phyloP scores from a whole-genome alignment of 495 filamentous ascomycete genomes.

The Aspergillus cavernicola region DNA sequence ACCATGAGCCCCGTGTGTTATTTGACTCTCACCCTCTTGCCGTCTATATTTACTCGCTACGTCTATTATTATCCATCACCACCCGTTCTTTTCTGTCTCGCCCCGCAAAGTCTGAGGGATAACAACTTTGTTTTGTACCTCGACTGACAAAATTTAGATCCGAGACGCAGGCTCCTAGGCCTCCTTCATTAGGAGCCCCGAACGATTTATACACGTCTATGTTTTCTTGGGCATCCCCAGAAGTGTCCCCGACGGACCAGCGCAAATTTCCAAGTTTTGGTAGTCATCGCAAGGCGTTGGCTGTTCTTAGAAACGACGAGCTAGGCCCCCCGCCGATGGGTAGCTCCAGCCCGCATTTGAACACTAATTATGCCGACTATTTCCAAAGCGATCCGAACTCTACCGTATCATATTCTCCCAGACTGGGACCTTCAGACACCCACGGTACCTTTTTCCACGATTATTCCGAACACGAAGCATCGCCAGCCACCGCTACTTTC shows the following conservation, averaged over 20 bases:
- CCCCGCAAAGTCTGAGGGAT: neutral
- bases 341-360: conserved; percentile 25
- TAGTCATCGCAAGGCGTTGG: conserved; percentile 38
- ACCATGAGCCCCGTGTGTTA: too few species aligned
- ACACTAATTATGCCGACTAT: conserved; percentile 22
- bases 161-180: conserved; percentile 17
- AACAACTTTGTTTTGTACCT: neutral
- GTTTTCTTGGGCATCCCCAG: conserved; percentile 45
- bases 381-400: conserved; percentile 36
- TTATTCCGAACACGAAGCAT: conserved; percentile 37
- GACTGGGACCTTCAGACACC: conserved; percentile 30
- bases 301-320: conserved; percentile 31
- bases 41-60: too few species aligned
- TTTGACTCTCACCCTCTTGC: too few species aligned
- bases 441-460: conserved; percentile 44
- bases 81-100: neutral
- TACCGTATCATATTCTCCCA: conserved; percentile 31
- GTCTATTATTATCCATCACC: neutral
- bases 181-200: conserved; percentile 14
- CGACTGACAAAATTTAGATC: conserved; percentile 21
- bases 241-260: conserved; percentile 42
- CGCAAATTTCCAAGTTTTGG: conserved; percentile 38
- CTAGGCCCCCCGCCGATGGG: conserved; percentile 23
- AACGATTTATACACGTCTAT: conserved; percentile 37
- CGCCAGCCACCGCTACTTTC: conserved; percentile 62